These are phyloP conservation scores for Aegle marmelos DNA, from an alignment of 345 rosid species.

Conservation along the genomic window DNA sequence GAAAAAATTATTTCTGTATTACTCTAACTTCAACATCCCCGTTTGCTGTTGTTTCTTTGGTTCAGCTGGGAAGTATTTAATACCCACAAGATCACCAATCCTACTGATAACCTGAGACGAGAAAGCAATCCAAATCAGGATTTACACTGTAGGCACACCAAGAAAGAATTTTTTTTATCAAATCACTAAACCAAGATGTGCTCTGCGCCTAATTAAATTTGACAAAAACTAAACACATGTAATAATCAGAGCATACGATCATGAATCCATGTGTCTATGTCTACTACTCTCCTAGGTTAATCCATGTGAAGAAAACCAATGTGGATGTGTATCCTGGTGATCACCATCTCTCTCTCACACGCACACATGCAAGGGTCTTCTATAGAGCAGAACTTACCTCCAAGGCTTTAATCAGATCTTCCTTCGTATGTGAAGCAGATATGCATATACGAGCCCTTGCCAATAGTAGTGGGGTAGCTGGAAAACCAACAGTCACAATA, in stretches of 20 bases:
- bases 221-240: neutral
- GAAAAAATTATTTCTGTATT: neutral
- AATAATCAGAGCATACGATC: neutral
- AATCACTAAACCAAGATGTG: neutral
- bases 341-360: neutral
- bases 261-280: neutral
- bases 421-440: constrained; percentile 71
- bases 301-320: neutral
- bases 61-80: constrained; percentile 82
- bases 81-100: constrained; percentile 78
- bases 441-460: constrained; percentile 88
- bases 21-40: constrained; percentile 33
- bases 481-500: constrained; percentile 60
- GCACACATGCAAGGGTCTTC: neutral
- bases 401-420: constrained; percentile 67
- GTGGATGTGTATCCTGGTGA: neutral
- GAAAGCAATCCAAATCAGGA: neutral
- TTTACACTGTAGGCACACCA: neutral
- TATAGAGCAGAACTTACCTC: constrained; percentile 37
- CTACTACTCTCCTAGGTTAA: neutral
- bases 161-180: neutral
- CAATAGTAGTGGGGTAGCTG: constrained; percentile 68
- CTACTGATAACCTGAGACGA: constrained; percentile 60
- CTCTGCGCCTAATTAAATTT: neutral
- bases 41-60: constrained; percentile 51